Conservation (phyloP, 2,329 filamentous ascomycete genomes). For the Emergomyces orientalis region DNA sequence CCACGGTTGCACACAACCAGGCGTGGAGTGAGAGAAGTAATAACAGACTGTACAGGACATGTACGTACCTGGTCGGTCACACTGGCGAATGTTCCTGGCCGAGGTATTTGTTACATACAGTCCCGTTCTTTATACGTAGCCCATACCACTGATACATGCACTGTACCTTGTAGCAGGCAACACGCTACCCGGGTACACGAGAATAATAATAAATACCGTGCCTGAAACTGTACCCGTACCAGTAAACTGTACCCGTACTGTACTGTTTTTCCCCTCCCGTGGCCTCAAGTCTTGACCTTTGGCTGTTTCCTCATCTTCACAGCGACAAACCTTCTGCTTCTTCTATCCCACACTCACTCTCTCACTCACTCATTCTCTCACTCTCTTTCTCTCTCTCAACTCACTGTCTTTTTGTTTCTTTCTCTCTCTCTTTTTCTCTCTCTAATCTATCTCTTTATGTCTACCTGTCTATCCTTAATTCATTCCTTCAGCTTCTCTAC, state of each 20-base stretch:
- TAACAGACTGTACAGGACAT: too few species aligned
- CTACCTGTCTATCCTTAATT: constrained; percentile 14
- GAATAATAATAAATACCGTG: background rate
- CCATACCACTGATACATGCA: background rate
- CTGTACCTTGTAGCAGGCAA: background rate
- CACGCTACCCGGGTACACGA: background rate
- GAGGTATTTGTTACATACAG: constrained; percentile 2
- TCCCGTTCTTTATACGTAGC: background rate
- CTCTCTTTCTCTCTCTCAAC: constrained; percentile 8
- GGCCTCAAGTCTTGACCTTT: background rate
- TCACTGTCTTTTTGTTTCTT: constrained; percentile 16
- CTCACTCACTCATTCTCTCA: background rate
- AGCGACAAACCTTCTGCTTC: background rate
- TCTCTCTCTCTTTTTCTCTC: constrained; percentile 17
- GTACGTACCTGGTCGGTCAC: background rate
- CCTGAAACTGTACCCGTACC: background rate
- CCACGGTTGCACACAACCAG: background rate
- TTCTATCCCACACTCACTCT: background rate
- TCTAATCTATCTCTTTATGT: constrained; percentile 16
- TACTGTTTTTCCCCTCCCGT: background rate
- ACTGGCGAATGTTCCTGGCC: background rate
- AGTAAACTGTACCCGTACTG: background rate
- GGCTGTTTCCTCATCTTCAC: background rate
- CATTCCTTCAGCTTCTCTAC: constrained; percentile 7
- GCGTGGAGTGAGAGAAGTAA: too few species aligned